Evolutionary conservation across 257 asterid genomes (phyloP), one percentile per base, ranked within the genome.

Genomic region (Voacanga thouarsii): DNA sequence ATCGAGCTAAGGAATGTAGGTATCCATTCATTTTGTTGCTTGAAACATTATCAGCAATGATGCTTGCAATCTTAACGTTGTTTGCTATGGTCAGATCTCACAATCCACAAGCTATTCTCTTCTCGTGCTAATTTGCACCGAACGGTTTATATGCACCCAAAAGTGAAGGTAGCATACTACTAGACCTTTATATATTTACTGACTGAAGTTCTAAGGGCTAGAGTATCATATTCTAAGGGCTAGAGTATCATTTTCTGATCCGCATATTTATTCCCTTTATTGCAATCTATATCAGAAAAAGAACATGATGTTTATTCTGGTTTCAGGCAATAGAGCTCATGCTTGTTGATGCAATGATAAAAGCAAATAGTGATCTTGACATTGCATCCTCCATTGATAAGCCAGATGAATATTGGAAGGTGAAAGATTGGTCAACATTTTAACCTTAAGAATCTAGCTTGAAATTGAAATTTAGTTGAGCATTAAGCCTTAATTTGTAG

Each of bases 1-100:
- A 92, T 74, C 97, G 97, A 74, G 94, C 96, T 18, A 94, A 92
- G 89, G 98, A 94, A 83, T 92, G 98, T 94, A 61, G 82, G 98
- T 90, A 82, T 71, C 64, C 77, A 68, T 37, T 67, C 18, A 66
- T 49, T 74, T 28, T 55, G 30, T 23, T 85, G 47, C 30, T 37
- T 24, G 51, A 41, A 72, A 30, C 66, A 66, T 76, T 12, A 24
- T 33, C 24, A 43, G 21, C 39, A 37, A 9, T 45, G 57, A 23
- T 14, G 47, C 51, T 16, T 24, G 9, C 14, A 18, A 50, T 74
- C 68, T 56, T 66, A 55, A 70, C 7, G 71, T 41, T 70, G n/a
- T 57, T 76, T 41, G n/a, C 41, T 75, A 55, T 82, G 37, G 51
- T 78, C 92, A 94, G 98, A 91, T 92, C 98, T 92, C 75, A 92